These are phyloP conservation scores for Jamesozyma lodderae DNA, from an alignment of 805 yeast species.

Conservation along the genomic window DNA sequence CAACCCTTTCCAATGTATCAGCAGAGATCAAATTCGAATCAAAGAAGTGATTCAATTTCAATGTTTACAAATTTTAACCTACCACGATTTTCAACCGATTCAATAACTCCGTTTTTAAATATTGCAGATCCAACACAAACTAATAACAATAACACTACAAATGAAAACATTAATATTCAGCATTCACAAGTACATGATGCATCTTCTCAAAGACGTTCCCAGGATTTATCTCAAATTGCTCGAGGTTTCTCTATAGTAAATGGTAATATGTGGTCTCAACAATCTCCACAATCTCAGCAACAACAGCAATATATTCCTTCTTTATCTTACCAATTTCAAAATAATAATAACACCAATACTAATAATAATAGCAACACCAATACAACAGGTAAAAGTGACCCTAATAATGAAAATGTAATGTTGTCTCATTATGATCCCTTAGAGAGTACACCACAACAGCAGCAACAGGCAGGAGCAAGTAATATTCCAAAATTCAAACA, in stretches of 20 bases:
- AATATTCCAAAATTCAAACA: conserved; percentile 26
- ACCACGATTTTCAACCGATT: conserved; percentile 22
- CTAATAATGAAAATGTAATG: too few relatives aligned
- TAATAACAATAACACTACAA: neutral
- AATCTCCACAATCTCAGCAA: neutral
- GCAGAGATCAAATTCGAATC: neutral
- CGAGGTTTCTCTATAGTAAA: conserved; percentile 27
- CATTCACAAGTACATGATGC: neutral
- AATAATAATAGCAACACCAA: conserved; percentile 38
- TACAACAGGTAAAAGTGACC: conserved; percentile 40
- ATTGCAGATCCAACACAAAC: conserved; percentile 7
- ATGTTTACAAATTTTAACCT: conserved; percentile 18
- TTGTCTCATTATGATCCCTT: too few relatives aligned
- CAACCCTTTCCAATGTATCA: neutral
- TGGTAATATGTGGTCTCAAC: conserved; percentile 19
- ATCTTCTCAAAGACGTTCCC: conserved; percentile 2
- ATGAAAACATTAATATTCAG: neutral
- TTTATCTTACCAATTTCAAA: conserved; percentile 5
- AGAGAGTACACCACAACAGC: too few relatives aligned
- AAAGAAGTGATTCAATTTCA: conserved; percentile 19
- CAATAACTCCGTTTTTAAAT: conserved; percentile 22
- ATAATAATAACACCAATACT: conserved; percentile 1
- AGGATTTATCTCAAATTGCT: conserved; percentile 10
- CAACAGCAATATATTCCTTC: conserved; percentile 11
- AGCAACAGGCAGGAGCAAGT: too few relatives aligned